phyloP scores from a whole-genome alignment of 768 basidiomycete genomes.

The Hypholoma sublateritium region DNA sequence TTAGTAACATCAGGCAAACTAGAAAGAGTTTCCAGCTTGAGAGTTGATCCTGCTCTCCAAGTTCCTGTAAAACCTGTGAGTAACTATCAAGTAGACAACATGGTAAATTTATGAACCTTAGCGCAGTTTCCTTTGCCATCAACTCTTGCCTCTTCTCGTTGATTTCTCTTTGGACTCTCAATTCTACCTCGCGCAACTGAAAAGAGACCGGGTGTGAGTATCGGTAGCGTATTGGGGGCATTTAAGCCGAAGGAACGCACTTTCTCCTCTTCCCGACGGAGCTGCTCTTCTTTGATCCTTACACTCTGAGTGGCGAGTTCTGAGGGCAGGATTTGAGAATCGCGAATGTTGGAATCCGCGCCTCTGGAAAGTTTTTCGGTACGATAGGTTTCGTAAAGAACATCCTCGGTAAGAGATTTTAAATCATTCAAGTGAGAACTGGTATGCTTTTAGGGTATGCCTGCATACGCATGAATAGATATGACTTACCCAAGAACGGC shows the following conservation, averaged over 20 bases:
- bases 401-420: slow-evolving; percentile 81
- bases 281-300: slow-evolving; percentile 87
- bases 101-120: slow-evolving; percentile 43
- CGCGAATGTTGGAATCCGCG: slow-evolving; percentile 57
- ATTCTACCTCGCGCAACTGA: slow-evolving; percentile 80
- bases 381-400: slow-evolving; percentile 85
- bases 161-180: slow-evolving; percentile 85
- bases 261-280: slow-evolving; percentile 86
- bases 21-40: slow-evolving; percentile 23
- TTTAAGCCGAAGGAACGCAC: slow-evolving; percentile 25
- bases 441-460: not conserved
- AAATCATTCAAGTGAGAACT: slow-evolving; percentile 85
- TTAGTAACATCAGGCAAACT: not conserved
- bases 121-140: slow-evolving; percentile 81
- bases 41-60: slow-evolving; percentile 29
- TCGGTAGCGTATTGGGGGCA: not conserved
- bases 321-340: slow-evolving; percentile 79
- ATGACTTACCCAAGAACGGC: slow-evolving; percentile 63
- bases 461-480: not conserved
- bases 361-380: slow-evolving; percentile 84
- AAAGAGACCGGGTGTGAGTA: not conserved
- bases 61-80: slow-evolving; percentile 19
- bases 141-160: slow-evolving; percentile 86
- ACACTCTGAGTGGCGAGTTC: slow-evolving; percentile 86
- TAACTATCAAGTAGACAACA: not conserved